A percentile compares a stretch with the other conserved stretches of the same genome.
phyloP scores from a whole-genome alignment of 2,329 filamentous ascomycete species.

The Fusarium siculi region DNA sequence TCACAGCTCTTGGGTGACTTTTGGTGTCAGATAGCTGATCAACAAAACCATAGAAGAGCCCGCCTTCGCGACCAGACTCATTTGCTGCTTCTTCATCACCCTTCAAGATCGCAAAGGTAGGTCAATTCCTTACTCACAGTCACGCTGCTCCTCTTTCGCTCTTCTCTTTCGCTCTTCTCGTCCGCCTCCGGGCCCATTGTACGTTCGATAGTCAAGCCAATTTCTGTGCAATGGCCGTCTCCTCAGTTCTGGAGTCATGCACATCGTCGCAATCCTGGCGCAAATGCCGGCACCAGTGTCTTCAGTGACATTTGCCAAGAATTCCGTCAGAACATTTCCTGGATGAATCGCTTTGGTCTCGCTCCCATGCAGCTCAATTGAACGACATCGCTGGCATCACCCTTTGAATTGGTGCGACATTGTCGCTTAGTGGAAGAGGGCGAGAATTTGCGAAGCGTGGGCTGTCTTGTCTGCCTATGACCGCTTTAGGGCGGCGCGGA shows the following conservation, averaged over 20 bases:
- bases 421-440: conserved; percentile 17
- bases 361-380: conserved; percentile 18
- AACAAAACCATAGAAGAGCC: conserved; percentile 47
- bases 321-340: neutral
- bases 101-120: conserved; percentile 45
- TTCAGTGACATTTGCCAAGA: conserved; percentile 30
- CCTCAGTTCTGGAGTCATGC: conserved; percentile 20
- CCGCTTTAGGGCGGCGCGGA: neutral
- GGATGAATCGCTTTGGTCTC: neutral
- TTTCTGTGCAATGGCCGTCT: conserved; percentile 13
- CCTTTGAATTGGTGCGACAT: conserved; percentile 15
- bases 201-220: conserved; percentile 18
- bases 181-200: conserved; percentile 6
- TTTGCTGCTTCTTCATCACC: conserved; percentile 47
- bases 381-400: conserved; percentile 3
- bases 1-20: conserved; percentile 40
- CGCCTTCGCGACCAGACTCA: conserved; percentile 42
- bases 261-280: conserved; percentile 21
- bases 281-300: conserved; percentile 10
- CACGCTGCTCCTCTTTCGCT: conserved; percentile 1
- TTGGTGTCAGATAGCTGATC: conserved; percentile 42
- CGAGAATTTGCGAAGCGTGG: neutral
- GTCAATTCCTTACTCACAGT: conserved; percentile 9
- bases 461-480: neutral
- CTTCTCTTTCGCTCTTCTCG: conserved; percentile 4